phyloP scores from a whole-genome alignment of 495 filamentous ascomycete genomes.

The Aspergillus mulundensis region DNA sequence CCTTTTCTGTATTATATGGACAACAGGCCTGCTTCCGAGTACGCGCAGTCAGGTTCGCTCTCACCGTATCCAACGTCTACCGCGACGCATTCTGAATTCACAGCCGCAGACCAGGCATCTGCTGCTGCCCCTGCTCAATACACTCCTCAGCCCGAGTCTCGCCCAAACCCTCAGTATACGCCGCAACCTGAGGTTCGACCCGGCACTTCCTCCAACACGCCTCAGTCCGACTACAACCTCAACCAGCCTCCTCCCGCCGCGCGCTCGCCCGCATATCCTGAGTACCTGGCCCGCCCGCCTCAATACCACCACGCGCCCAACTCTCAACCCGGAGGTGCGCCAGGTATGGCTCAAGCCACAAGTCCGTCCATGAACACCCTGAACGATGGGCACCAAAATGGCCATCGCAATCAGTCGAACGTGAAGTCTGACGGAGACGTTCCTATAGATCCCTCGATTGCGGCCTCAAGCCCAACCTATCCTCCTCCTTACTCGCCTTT shows the following conservation, averaged over 20 bases:
- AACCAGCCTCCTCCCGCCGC: slow-evolving; percentile 68
- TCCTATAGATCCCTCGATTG: slow-evolving; percentile 98
- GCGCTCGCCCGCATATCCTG: slow-evolving; percentile 74
- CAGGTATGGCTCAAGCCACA: slow-evolving; percentile 95
- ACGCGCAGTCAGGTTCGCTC: slow-evolving; percentile 98
- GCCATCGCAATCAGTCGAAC: slow-evolving; percentile 59
- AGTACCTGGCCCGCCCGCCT: slow-evolving; percentile 61
- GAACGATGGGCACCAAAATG: slow-evolving; percentile 69
- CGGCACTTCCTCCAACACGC: slow-evolving; percentile 68
- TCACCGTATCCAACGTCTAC: slow-evolving; percentile 70
- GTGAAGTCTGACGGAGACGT: slow-evolving; percentile 91
- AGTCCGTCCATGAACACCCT: slow-evolving; percentile 88
- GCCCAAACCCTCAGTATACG: slow-evolving; percentile 49
- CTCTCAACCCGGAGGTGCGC: slow-evolving; percentile 69
- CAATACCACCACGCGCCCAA: slow-evolving; percentile 66
- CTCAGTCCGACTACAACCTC: slow-evolving; percentile 82
- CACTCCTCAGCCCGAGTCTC: slow-evolving; percentile 45
- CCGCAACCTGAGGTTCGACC: slow-evolving; percentile 74
- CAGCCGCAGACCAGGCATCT: slow-evolving; percentile 81
- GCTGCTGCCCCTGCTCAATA: slow-evolving; percentile 58
- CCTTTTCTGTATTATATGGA: slow-evolving; percentile 52
- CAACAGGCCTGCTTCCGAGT: slow-evolving; percentile 88
- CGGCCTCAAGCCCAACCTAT: slow-evolving; percentile 87
- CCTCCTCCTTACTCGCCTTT: slow-evolving; percentile 83
- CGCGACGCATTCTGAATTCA: slow-evolving; percentile 73